Evolutionary conservation across 306 rosid genomes (phyloP), one percentile per base, ranked within the genome.

Genomic region (Bauhinia variegata): DNA sequence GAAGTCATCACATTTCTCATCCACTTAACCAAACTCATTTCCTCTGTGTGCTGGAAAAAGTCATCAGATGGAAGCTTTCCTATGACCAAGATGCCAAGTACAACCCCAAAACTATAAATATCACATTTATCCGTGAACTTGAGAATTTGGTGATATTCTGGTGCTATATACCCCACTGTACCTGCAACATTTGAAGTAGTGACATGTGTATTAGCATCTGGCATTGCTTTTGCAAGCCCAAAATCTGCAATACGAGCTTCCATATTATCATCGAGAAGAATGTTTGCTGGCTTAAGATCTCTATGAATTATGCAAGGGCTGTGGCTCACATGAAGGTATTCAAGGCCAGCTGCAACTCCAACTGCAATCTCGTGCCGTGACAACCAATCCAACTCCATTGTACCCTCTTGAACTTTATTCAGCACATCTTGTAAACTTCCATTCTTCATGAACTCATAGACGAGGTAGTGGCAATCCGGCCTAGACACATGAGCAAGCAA

Each of bases 51-150:
- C 36, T 81, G 89, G 50, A 88, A 95, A 50, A 88, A 95, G 1
- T 79, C 82, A 58, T 95, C 96, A 4, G 95, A 84, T 34, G 96
- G 97, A 60, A 81, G 77, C 80, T 54, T 88, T 3, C 99, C 99
- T 3, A 85, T 90, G 5, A 95, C 95, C 82, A 95, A 51, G 8
- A 90, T 89, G 4, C 82, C 97, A 1, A 95, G 87, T 7, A 95
- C 17, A 28, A 95, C 97, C 56, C 99, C 99, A 32, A 78, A 95
- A 63, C 95, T 86, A 65, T 83, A 95, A 8, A 90, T 86, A 7
- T 95, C 99, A 65, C 99, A 95, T 85, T 78, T 95, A 70, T 95
- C 96, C 12, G 91, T 90, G 79, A 95, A 90, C 81, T 88, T 95
- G 9, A 90, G 54, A 2, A 85, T 88, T 73, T 90, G 97, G 39